Conservation (phyloP, 2,329 filamentous ascomycete species). For the Talaromyces albobiverticillius region DNA sequence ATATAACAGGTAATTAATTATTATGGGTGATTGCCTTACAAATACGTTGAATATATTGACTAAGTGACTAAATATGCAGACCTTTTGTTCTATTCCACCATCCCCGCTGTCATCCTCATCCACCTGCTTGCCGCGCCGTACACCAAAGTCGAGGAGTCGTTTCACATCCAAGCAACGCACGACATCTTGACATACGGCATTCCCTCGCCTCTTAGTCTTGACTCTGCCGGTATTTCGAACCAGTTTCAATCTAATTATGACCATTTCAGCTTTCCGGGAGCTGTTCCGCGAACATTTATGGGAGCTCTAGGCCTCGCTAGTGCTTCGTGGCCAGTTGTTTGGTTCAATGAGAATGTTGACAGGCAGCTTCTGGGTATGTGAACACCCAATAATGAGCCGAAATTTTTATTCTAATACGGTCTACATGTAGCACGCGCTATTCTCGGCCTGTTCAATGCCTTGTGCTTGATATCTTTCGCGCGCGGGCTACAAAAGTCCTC, state of each 20-base stretch:
- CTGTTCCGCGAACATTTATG: slow-evolving; percentile 86
- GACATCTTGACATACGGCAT: slow-evolving; percentile 82
- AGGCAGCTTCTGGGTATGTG: slow-evolving; percentile 54
- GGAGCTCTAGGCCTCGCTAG: slow-evolving; percentile 75
- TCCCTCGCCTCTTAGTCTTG: slow-evolving; percentile 39
- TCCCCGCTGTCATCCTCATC: slow-evolving; percentile 62
- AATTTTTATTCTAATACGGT: not conserved
- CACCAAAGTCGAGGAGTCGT: slow-evolving; percentile 98
- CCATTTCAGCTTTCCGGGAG: slow-evolving; percentile 85
- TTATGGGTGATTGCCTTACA: no score
- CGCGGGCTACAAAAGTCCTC: slow-evolving; percentile 63
- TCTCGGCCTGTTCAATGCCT: slow-evolving; percentile 73
- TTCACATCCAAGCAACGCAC: slow-evolving; percentile 92
- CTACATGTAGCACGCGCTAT: slow-evolving; percentile 63
- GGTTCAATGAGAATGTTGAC: slow-evolving; percentile 57
- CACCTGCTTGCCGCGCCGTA: slow-evolving; percentile 77
- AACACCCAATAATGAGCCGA: not conserved
- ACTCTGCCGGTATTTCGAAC: not conserved
- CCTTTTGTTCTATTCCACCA: slow-evolving; percentile 44
- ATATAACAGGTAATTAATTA: not conserved
- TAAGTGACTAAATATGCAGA: not conserved
- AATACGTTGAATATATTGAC: no score
- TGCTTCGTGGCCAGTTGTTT: slow-evolving; percentile 64
- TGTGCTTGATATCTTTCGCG: slow-evolving; percentile 64
- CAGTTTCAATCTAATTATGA: slow-evolving; percentile 66